These are phyloP conservation scores for Hortiboletus flavorubellus DNA, from an alignment of 768 basidiomycete genomes.

Conservation along the genomic window DNA sequence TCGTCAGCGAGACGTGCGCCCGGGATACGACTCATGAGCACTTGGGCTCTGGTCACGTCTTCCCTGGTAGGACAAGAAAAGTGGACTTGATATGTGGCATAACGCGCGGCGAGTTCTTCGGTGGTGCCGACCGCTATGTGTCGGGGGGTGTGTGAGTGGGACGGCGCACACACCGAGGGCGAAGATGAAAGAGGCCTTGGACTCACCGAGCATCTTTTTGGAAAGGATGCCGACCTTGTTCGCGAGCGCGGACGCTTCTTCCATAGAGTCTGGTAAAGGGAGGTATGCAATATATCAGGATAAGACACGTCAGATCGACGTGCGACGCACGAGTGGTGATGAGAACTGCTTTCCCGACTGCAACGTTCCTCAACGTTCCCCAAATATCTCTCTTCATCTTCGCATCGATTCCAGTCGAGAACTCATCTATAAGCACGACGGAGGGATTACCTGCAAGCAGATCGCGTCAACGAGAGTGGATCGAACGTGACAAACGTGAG, in stretches of 20 bases:
- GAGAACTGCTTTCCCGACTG: conserved; percentile 64
- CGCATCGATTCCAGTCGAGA: conserved; percentile 79
- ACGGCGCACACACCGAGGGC: not conserved
- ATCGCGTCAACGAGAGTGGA: not conserved
- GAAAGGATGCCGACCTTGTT: conserved; percentile 76
- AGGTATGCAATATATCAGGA: not conserved
- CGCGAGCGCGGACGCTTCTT: conserved; percentile 76
- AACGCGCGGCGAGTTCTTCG: conserved; percentile 57
- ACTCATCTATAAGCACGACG: conserved; percentile 79
- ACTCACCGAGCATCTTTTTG: conserved; percentile 60
- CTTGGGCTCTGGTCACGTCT: conserved; percentile 53
- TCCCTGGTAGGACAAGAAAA: conserved; percentile 65
- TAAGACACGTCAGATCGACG: not conserved
- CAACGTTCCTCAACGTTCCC: conserved; percentile 62
- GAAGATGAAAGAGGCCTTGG: not conserved
- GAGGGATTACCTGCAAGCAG: conserved; percentile 58
- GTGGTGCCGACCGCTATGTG: conserved; percentile 62
- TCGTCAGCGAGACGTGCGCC: conserved; percentile 67
- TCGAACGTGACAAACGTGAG: not conserved
- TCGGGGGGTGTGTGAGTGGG: too few relatives aligned
- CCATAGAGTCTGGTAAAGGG: conserved; percentile 65
- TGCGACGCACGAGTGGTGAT: conserved; percentile 62
- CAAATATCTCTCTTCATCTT: conserved; percentile 86
- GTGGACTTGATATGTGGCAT: conserved; percentile 75
- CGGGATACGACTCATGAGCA: conserved; percentile 59